These are phyloP conservation scores for Meyerozyma smithsonii DNA, from an alignment of 1,139 yeast genomes.

Conservation along the genomic window DNA sequence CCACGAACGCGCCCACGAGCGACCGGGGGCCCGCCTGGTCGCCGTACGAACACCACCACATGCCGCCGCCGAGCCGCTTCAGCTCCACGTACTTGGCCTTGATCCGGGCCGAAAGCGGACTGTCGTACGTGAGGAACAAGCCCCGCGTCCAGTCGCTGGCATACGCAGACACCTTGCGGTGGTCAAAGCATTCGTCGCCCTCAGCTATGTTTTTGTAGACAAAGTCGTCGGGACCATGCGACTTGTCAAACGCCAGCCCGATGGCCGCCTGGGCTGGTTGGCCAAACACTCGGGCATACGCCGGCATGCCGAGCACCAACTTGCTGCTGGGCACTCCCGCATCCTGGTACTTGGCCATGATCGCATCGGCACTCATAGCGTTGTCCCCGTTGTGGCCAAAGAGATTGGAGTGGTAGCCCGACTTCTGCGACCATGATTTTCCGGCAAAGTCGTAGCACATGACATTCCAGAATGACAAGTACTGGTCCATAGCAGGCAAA, in stretches of 20 bases:
- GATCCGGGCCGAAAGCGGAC: slow-evolving; percentile 40
- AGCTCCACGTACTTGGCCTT: slow-evolving; percentile 59
- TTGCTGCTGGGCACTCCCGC: slow-evolving; percentile 46
- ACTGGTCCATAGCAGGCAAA: slow-evolving; percentile 49
- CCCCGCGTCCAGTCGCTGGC: slow-evolving; percentile 38
- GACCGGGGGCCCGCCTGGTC: slow-evolving; percentile 40
- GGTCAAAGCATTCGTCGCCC: slow-evolving; percentile 47
- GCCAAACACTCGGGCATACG: slow-evolving; percentile 71
- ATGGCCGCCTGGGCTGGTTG: slow-evolving; percentile 31
- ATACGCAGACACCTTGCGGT: slow-evolving; percentile 51
- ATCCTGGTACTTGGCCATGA: slow-evolving; percentile 40
- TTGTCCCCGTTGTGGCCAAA: slow-evolving; percentile 42
- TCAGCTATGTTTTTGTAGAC: slow-evolving; percentile 52
- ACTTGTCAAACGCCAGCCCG: slow-evolving; percentile 43
- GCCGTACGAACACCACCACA: slow-evolving; percentile 95
- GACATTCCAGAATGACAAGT: slow-evolving; percentile 69
- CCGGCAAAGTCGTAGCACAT: slow-evolving; percentile 92
- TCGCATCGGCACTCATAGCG: slow-evolving; percentile 42
- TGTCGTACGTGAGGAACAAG: slow-evolving; percentile 64
- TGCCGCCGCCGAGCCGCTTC: slow-evolving; percentile 67
- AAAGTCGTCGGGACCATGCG: slow-evolving; percentile 38
- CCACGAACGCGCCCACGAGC: slow-evolving; percentile 38
- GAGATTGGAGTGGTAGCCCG: slow-evolving; percentile 71
- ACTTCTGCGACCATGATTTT: slow-evolving; percentile 54
- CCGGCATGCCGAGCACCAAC: slow-evolving; percentile 82